Base-by-base conservation (phyloP, 73 alveolate genomes). In the Blepharisma stoltei region DNA sequence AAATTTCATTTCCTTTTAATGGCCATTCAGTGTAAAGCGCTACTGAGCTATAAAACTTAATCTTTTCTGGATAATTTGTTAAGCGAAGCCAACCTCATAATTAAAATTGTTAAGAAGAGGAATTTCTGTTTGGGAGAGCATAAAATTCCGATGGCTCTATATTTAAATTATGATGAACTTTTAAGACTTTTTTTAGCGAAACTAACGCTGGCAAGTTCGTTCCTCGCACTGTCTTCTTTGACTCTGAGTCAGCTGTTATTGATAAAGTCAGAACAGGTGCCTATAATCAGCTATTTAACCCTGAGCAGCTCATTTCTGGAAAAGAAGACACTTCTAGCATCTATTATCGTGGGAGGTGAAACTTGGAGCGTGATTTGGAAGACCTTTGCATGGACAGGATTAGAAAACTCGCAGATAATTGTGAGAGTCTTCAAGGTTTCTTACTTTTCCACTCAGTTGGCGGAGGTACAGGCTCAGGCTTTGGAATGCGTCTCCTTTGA, bases 401-500 rank as follows among this genome's bases (percentile, higher is more conserved):
- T 9, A 69, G 79, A 46, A 69, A 69, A 69, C 41, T 69, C 43
- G 89, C 88, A 14, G 93, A 88, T 67, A 68, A 46, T 45, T 84
- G 90, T 71, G 89, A 88, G 3, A 70, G 82, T 0, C 70, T 87
- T 32, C 75, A 87, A 67, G 94, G 93, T n/a, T 83, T 90, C 83
- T 43, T 73, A 7, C 6, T 84, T 4, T 20, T 55, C 54, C 90
- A 88, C 32, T 87, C 97, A 0, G 54, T 88, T 6, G 92, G 91
- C 7, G 97, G 97, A 25, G 97, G 97, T 0, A 90, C 97, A 6
- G 81, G 88, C 7, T 80, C 88, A n/a, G 87, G 88, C 6, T 8
- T 80, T 37, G 84, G 82, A 14, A 5, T 84, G 1, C 5, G 3
- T 1, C 41, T 32, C 18, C 52, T 6, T 9, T 71, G 11, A 1